These are phyloP conservation scores for Colletotrichum aenigma DNA, from an alignment of 2,329 filamentous ascomycete genomes.

Conservation along the genomic window DNA sequence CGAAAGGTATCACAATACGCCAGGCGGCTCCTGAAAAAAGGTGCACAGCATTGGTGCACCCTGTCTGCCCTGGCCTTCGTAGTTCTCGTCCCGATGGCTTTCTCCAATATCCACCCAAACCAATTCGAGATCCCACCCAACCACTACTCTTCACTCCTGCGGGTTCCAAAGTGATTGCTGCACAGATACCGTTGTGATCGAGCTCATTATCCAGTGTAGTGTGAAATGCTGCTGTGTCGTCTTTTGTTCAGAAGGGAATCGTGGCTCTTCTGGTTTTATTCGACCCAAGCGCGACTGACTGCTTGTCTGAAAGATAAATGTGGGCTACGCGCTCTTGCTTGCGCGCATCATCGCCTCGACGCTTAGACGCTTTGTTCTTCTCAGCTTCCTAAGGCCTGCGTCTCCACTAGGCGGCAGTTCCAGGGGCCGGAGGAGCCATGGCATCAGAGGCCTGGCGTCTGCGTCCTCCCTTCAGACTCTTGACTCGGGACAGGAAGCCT, in stretches of 20 bases:
- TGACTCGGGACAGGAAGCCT: conserved; percentile 79
- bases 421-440: conserved; percentile 28
- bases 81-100: not conserved
- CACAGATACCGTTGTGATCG: not conserved
- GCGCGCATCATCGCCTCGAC: not conserved
- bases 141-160: not conserved
- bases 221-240: not conserved
- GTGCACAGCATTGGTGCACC: not conserved
- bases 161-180: conserved; percentile 1
- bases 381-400: conserved; percentile 8
- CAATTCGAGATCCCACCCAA: not conserved
- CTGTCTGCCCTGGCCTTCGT: not conserved
- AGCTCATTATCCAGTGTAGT: not conserved
- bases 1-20: conserved; percentile 10
- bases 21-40: not conserved
- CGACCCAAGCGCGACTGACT: not conserved
- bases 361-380: not conserved
- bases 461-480: conserved; percentile 78
- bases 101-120: conserved; percentile 3
- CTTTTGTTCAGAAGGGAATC: not conserved
- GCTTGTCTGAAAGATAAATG: not conserved
- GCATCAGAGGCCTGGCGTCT: conserved; percentile 29
- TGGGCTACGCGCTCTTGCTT: not conserved
- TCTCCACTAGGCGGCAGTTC: conserved; percentile 43
- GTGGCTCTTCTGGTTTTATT: not conserved